Base-by-base conservation (phyloP, 73 alveolate species). In the Paramecium sonneborni region DNA sequence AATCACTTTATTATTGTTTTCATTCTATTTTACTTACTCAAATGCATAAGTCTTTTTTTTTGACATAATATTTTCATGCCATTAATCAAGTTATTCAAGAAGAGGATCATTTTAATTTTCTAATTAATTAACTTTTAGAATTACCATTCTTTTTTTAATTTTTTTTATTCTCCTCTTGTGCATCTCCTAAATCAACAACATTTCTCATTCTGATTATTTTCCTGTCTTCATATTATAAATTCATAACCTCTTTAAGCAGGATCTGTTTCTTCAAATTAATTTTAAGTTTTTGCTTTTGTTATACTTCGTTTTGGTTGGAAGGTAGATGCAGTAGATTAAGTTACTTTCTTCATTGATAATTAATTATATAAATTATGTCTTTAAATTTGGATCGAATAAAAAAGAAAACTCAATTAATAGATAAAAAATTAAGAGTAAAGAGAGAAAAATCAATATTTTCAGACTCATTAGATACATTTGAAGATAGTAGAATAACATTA, bases 201-300 rank as follows among this genome's bases (percentile, higher is more conserved):
- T 79, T 79, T 79, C 90, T 79, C 90, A 79, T 79, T n/a, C 55
- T 79, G 2, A 79, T 79, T 23, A 79, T 79, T 44, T 79, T 79
- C 55, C 90, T 38, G 34, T 79, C 90, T 79, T 41, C 68, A 79
- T 23, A 23, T n/a, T 34, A 72, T 34, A 21, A 34, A 72, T 34
- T 20, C 9, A 6, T 28, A 11, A 72, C 86, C 86, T 72, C 57
- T 72, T 37, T 32, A 79, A 7, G 90, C 55, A 37, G 90, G 90
- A 79, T 79, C 90, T 21, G 90, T 41, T 44, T 79, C 90, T 79
- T 79, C 90, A 44, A 79, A 79, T 23, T 79, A 44, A 72, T 72
- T 72, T 32, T 35, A 6, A 35, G 46, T 28, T 37, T 72, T 72
- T n/a, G 32, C 55, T 34, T 72, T 32, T 15, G 32, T 5, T 9